Base-by-base conservation (phyloP, 192 early-diverging fungal species). In the Coemansia asiatica region DNA sequence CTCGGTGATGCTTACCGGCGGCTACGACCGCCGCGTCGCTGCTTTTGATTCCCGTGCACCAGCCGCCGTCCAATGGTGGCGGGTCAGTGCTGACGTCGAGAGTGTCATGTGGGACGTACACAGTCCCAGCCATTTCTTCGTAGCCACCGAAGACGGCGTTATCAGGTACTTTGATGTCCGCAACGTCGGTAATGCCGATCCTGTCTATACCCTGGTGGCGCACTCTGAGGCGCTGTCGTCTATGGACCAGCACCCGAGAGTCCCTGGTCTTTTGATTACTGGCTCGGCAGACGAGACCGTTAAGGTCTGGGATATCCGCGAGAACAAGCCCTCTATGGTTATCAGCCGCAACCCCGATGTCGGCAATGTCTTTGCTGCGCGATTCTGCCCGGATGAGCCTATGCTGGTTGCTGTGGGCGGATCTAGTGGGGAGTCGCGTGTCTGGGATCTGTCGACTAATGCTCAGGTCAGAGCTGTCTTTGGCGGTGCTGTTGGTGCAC, bases 391-490 rank as follows among this genome's bases (percentile, higher is more conserved):
- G 1, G 96, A 99, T 81, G 87, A 94, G 47, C 90, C 95, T n/a
- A 92, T 91, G 86, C 84, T 90, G 54, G 56, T 97, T 51, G 92
- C 95, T 8, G 86, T 94, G 47, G 92, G 87, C 22, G 97, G 97
- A 33, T 93, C 91, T 21, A 86, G 85, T 9, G 97, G 96, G 61
- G 94, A 95, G 64, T 81, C 96, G 40, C 83, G 91, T 26, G 86
- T 99, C 10, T 97, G 96, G 96, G 93, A 99, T 70, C 80, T 97
- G 69, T 88, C 90, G 21, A 87, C 90, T 16, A 98, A 96, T 67
- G 86, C 88, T n/a, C 87, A 89, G 36, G 85, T 99, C 10, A 79
- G 94, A 48, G 29, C 47, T 12, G 50, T 61, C 16, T 76, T 79
- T 64, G 72, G 69, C 64, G 57, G 67, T 46, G 67, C 68, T 16